These are phyloP conservation scores for Juncus inflexus DNA, from an alignment of 176 grass and related monocot genomes.

Conservation along the genomic window DNA sequence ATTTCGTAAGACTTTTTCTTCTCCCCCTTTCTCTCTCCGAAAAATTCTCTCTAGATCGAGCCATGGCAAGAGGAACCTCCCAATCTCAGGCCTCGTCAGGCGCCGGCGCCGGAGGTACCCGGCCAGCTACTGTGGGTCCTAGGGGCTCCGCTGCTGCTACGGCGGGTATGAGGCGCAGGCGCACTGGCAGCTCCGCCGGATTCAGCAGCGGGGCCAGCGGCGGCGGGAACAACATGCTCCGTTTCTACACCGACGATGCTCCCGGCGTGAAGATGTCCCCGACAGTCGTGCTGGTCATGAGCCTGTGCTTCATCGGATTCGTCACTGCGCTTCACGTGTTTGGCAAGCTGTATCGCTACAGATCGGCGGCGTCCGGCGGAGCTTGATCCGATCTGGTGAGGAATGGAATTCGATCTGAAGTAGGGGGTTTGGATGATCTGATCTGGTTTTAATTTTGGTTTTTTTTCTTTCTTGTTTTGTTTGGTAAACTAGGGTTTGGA, in stretches of 20 bases:
- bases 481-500: slow-evolving; percentile 32
- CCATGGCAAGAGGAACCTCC: slow-evolving; percentile 65
- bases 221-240: slow-evolving; percentile 71
- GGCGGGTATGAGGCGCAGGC: slow-evolving; percentile 56
- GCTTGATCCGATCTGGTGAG: slow-evolving; percentile 34
- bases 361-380: slow-evolving; percentile 43
- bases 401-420: slow-evolving; percentile 17
- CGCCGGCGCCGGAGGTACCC: slow-evolving; percentile 24
- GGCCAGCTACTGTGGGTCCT: slow-evolving; percentile 48
- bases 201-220: slow-evolving; percentile 31
- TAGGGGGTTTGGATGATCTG: slow-evolving; percentile 14
- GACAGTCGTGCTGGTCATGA: slow-evolving; percentile 79
- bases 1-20: slow-evolving; percentile 5
- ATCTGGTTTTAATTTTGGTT: slow-evolving; percentile 26
- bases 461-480: slow-evolving; percentile 13
- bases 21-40: neutral
- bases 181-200: slow-evolving; percentile 22
- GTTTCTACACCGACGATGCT: slow-evolving; percentile 85
- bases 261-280: slow-evolving; percentile 62
- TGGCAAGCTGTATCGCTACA: slow-evolving; percentile 75
- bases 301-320: slow-evolving; percentile 58
- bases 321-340: slow-evolving; percentile 74
- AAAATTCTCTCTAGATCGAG: slow-evolving; percentile 16
- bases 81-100: slow-evolving; percentile 67
- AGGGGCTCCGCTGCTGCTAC: slow-evolving; percentile 63